Conservation (phyloP, 2,329 filamentous ascomycete species). For the Catunica adiposa region DNA sequence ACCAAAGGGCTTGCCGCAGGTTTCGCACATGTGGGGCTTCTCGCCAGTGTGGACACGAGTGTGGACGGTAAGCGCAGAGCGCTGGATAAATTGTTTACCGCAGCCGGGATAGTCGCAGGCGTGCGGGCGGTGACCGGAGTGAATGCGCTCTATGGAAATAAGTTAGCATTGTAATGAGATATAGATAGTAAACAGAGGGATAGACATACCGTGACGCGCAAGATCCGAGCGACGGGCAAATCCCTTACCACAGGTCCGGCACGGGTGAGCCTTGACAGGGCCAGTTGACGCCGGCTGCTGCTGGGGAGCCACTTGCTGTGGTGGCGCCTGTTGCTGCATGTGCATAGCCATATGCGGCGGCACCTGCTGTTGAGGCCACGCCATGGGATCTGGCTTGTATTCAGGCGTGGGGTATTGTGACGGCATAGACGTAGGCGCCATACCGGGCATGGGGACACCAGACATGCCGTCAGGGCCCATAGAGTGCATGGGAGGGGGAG, state of each 20-base stretch:
- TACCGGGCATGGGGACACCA: slow-evolving; percentile 23
- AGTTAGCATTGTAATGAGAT: slow-evolving; percentile 17
- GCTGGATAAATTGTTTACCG: slow-evolving; percentile 92
- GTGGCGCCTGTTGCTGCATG: slow-evolving; percentile 20
- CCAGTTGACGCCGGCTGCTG: slow-evolving; percentile 15
- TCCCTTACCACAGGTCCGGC: slow-evolving; percentile 74
- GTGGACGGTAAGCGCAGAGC: slow-evolving; percentile 88
- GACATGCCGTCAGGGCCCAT: slow-evolving; percentile 23
- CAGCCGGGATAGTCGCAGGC: slow-evolving; percentile 79
- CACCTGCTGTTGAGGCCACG: slow-evolving; percentile 12
- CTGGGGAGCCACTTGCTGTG: slow-evolving; percentile 22
- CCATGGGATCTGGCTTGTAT: slow-evolving; percentile 13
- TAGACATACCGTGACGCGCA: slow-evolving; percentile 67
- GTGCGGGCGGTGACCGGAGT: slow-evolving; percentile 79
- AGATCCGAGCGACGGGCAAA: slow-evolving; percentile 91
- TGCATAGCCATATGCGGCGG: slow-evolving; percentile 19
- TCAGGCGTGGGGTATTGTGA: slow-evolving; percentile 14
- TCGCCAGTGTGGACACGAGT: slow-evolving; percentile 91
- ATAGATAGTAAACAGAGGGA: background rate
- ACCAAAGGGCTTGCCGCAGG: slow-evolving; percentile 94
- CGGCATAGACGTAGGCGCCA: slow-evolving; percentile 12
- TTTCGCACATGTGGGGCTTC: slow-evolving; percentile 95
- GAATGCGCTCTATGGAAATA: slow-evolving; percentile 69
- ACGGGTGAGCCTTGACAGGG: slow-evolving; percentile 59
- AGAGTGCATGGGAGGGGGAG: slow-evolving; percentile 34